Conservation (phyloP, 2,329 filamentous ascomycete genomes). For the Fusarium clavum region DNA sequence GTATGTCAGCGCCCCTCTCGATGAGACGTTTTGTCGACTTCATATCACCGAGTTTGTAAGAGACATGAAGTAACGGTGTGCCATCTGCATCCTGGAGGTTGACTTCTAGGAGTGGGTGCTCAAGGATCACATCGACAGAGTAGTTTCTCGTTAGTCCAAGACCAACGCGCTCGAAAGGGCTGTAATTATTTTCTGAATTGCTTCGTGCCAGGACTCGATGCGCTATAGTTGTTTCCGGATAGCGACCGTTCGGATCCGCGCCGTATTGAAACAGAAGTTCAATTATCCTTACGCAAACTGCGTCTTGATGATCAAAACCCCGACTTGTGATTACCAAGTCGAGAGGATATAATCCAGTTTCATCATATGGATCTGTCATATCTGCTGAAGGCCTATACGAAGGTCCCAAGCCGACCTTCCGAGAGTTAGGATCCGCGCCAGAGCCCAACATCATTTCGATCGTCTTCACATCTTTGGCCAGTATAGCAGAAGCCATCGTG, state of each 20-base stretch:
- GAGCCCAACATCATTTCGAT: not conserved
- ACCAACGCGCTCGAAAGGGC: too few relatives aligned
- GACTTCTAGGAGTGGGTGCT: not conserved
- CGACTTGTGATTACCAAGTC: not conserved
- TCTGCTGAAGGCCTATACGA: too few relatives aligned
- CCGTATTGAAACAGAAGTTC: not conserved
- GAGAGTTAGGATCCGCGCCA: not conserved
- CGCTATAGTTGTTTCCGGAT: not conserved
- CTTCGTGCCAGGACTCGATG: not conserved
- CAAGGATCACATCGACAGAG: not conserved
- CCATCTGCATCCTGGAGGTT: not conserved
- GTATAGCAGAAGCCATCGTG: accelerated
- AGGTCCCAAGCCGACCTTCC: not conserved
- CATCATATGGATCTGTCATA: not conserved
- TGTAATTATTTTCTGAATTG: accelerated
- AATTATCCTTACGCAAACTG: not conserved
- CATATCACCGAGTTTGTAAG: not conserved
- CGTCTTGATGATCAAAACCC: not conserved
- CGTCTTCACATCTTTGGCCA: accelerated
- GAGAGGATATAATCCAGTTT: not conserved
- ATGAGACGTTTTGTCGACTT: not conserved
- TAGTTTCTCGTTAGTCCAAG: not conserved
- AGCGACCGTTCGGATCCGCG: not conserved
- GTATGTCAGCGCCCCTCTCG: not conserved
- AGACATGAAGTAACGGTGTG: not conserved